A percentile compares a stretch with the other conserved stretches of the same genome.
Evolutionary conservation across 202 grass and related monocot genomes (phyloP).

Genomic region (Carex sylvatica): DNA sequence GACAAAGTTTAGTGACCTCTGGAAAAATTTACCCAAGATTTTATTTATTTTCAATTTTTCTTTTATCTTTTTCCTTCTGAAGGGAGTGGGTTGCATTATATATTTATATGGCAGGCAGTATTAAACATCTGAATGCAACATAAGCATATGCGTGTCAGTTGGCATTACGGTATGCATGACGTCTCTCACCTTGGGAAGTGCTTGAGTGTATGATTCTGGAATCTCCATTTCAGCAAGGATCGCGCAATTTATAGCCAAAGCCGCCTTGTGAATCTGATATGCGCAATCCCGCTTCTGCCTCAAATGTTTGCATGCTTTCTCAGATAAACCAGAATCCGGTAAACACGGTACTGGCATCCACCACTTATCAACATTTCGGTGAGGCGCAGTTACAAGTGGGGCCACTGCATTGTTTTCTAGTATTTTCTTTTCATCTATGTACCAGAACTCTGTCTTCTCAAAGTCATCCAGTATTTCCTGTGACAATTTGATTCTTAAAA

Average conservation of each 20-base stretch:
- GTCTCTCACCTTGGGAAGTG: slow-evolving; percentile 63
- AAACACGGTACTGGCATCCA: slow-evolving; percentile 86
- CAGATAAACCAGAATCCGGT: slow-evolving; percentile 60
- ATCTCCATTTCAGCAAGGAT: slow-evolving; percentile 72
- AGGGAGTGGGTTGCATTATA: neutral
- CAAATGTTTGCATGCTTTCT: slow-evolving; percentile 52
- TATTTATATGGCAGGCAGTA: neutral
- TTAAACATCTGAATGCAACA: neutral
- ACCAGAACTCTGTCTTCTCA: slow-evolving; percentile 94
- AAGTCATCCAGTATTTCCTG: slow-evolving; percentile 83
- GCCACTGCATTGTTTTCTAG: slow-evolving; percentile 11
- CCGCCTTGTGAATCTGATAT: slow-evolving; percentile 90
- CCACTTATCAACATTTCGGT: slow-evolving; percentile 64
- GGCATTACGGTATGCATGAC: neutral
- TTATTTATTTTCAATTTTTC: neutral
- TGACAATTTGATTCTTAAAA: neutral
- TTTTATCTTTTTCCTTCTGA: neutral
- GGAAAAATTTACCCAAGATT: too few species aligned
- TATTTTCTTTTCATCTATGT: slow-evolving; percentile 58
- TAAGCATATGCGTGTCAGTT: neutral
- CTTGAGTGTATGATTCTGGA: slow-evolving; percentile 60
- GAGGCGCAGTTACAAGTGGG: slow-evolving; percentile 38
- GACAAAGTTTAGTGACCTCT: too few species aligned
- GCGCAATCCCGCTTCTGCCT: slow-evolving; percentile 78
- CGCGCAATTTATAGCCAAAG: slow-evolving; percentile 84